A percentile compares a stretch with the other conserved stretches of the same genome.
phyloP scores from a whole-genome alignment of 495 filamentous ascomycete species.

The Tetracladium marchalianum region DNA sequence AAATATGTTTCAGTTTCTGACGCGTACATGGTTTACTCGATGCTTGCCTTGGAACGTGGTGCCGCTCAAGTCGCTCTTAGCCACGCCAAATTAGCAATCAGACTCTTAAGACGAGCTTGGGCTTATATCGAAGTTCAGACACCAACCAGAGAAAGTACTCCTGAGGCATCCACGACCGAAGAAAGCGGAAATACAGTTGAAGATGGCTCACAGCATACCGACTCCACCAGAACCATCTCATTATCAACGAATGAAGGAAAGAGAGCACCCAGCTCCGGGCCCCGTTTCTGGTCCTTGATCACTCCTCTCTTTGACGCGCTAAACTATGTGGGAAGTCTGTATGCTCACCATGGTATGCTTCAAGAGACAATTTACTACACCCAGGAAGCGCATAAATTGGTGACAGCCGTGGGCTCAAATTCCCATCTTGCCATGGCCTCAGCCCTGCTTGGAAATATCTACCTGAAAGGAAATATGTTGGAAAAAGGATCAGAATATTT shows the following conservation, averaged over 20 bases:
- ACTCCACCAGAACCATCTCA: slow-evolving; percentile 7
- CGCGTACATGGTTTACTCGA: slow-evolving; percentile 50
- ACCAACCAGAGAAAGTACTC: background rate
- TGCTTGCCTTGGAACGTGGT: slow-evolving; percentile 53
- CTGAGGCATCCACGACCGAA: slow-evolving; percentile 18
- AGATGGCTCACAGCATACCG: slow-evolving; percentile 23
- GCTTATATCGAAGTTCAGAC: slow-evolving; percentile 46
- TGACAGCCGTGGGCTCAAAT: slow-evolving; percentile 53
- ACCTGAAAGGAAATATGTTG: slow-evolving; percentile 49
- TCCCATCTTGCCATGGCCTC: slow-evolving; percentile 42
- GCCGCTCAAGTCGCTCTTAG: slow-evolving; percentile 52
- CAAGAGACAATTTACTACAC: slow-evolving; percentile 85
- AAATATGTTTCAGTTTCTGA: slow-evolving; percentile 30
- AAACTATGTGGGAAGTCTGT: slow-evolving; percentile 62
- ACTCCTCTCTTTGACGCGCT: slow-evolving; percentile 59
- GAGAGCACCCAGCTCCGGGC: slow-evolving; percentile 32
- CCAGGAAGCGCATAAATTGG: slow-evolving; percentile 74
- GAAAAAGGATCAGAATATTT: slow-evolving; percentile 54
- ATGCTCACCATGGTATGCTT: slow-evolving; percentile 74
- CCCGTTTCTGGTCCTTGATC: slow-evolving; percentile 75
- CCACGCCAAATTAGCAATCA: slow-evolving; percentile 56
- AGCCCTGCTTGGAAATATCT: slow-evolving; percentile 53
- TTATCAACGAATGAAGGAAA: background rate
- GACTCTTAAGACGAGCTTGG: slow-evolving; percentile 62
- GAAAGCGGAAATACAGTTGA: slow-evolving; percentile 23